A percentile compares a stretch with the other conserved stretches of the same genome.
These are phyloP conservation scores for Leucocoprinus leucothites DNA, from an alignment of 768 basidiomycete species.

Conservation along the genomic window DNA sequence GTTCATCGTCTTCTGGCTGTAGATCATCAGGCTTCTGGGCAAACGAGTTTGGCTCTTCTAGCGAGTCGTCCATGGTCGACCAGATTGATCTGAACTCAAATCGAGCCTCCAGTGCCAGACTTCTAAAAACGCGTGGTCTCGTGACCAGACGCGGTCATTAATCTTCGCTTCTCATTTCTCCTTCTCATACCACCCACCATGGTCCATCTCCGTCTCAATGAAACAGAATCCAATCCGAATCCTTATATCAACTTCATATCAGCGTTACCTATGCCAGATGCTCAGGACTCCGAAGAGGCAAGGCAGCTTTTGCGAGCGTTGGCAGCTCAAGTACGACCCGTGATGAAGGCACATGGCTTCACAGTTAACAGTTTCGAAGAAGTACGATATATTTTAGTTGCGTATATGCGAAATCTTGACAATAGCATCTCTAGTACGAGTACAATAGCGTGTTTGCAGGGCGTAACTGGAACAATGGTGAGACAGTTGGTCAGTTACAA, in stretches of 20 bases:
- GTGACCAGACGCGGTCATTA: conserved; percentile 4
- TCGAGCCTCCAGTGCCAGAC: not conserved
- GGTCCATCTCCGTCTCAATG: conserved; percentile 76
- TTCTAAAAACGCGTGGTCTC: not conserved
- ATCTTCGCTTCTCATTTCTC: not conserved
- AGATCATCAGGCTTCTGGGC: conserved; percentile 24
- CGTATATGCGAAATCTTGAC: not conserved
- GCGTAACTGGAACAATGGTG: conserved; percentile 83
- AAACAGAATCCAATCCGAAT: conserved; percentile 69
- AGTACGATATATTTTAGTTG: conserved; percentile 40
- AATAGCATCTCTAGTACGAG: conserved; percentile 54
- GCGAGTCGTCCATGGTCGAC: conserved; percentile 56
- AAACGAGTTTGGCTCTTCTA: conserved; percentile 42
- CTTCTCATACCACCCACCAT: conserved; percentile 28
- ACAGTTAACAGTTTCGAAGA: conserved; percentile 79
- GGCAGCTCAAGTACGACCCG: conserved; percentile 78
- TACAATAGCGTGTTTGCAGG: conserved; percentile 77
- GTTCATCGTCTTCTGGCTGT: conserved; percentile 37
- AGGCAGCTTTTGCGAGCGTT: conserved; percentile 72
- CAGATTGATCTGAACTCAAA: not conserved
- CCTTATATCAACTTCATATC: conserved; percentile 75
- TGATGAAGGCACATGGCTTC: conserved; percentile 82
- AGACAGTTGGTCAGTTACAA: conserved; percentile 58
- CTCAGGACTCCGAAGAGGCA: conserved; percentile 55
- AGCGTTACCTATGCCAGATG: conserved; percentile 40